These are phyloP conservation scores for Leucaena leucocephala DNA, from an alignment of 306 rosid genomes.

Conservation along the genomic window DNA sequence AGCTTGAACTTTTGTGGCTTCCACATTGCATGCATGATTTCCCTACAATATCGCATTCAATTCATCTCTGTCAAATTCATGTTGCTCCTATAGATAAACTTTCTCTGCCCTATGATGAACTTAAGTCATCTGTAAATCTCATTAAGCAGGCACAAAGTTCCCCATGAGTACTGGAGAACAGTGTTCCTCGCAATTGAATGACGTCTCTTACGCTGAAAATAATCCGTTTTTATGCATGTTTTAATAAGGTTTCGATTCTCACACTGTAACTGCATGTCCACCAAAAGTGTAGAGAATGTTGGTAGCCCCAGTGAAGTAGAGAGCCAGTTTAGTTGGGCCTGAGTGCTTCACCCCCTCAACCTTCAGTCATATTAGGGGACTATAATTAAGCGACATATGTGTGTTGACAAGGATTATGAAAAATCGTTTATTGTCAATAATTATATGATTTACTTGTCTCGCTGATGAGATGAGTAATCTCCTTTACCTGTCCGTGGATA, in stretches of 20 bases:
- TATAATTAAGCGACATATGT: not conserved
- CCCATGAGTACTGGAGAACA: not conserved
- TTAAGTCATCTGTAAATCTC: conserved; percentile 11
- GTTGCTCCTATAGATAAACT: not conserved
- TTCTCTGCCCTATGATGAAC: not conserved
- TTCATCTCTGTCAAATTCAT: conserved; percentile 26
- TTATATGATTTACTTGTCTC: not conserved
- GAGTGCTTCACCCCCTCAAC: conserved; percentile 96
- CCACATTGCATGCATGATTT: conserved; percentile 99
- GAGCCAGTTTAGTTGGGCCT: conserved; percentile 84
- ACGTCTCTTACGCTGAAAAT: conserved; percentile 10
- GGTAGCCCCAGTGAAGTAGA: conserved; percentile 97
- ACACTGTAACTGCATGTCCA: conserved; percentile 99
- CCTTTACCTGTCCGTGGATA: conserved; percentile 80
- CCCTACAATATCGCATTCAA: conserved; percentile 52
- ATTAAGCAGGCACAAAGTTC: not conserved
- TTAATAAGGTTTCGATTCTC: conserved; percentile 39
- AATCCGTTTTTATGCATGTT: not conserved
- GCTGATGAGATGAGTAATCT: not conserved
- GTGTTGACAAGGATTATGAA: conserved; percentile 1
- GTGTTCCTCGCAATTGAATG: not conserved
- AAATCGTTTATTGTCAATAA: not conserved
- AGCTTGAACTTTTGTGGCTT: conserved; percentile 95
- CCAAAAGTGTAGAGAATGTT: conserved; percentile 98
- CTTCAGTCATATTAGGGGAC: conserved; percentile 38